These are phyloP conservation scores for Aspergillus terreus DNA, from an alignment of 2,329 filamentous ascomycete genomes.

Conservation along the genomic window DNA sequence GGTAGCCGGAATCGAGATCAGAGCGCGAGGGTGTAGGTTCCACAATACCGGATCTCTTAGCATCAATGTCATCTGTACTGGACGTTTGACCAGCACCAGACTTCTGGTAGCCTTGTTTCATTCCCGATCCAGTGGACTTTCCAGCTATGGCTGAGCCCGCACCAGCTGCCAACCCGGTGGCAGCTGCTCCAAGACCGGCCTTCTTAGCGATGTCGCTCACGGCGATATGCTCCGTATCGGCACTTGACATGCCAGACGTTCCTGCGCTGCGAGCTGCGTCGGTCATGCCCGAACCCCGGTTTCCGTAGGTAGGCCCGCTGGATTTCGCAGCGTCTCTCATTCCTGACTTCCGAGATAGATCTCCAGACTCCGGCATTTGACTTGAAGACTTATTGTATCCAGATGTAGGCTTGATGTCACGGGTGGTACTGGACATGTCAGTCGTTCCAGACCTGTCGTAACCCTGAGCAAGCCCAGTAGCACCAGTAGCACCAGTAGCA, in stretches of 20 bases:
- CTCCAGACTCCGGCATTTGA: too few species aligned
- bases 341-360: too few species aligned
- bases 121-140: neutral
- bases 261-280: neutral
- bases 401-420: too few species aligned
- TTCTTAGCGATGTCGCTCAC: neutral
- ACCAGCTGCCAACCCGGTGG: neutral
- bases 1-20: neutral
- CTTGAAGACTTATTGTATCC: too few species aligned
- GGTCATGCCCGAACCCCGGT: neutral
- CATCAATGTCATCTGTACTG: neutral
- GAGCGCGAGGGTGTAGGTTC: neutral
- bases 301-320: too few species aligned
- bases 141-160: neutral
- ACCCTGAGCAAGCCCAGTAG: neutral
- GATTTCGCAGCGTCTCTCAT: too few species aligned
- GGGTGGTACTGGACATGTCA: neutral
- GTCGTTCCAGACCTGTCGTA: neutral
- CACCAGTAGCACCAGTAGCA: neutral
- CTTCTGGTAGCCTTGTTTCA: neutral
- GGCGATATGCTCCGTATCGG: neutral
- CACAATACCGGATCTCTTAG: neutral
- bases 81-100: neutral
- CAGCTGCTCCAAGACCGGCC: neutral
- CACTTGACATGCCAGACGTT: neutral